Evolutionary conservation across 352 stramenopile species (phyloP), one percentile per base, ranked within the genome.

Genomic region (Peronospora farinosa): DNA sequence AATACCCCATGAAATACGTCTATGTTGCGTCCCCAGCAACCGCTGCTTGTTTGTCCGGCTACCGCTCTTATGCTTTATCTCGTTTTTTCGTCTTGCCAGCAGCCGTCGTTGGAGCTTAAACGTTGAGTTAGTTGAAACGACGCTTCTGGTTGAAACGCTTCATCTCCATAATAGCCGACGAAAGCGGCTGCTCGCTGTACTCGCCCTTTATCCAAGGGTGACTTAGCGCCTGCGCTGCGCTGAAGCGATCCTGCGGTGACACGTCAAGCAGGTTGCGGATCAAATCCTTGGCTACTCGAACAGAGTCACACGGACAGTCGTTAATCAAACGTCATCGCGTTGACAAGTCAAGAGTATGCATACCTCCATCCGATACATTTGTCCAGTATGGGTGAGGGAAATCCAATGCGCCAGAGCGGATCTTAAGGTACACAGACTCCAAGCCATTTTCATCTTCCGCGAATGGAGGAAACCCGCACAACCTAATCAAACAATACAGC

Each of bases 101-200:
- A 62, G 51, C 35, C 42, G 57, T 66, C 44, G 41, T 51, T 63
- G 43, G 51, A 65, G 35, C 47, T 49, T 32, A 42, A 60, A 53
- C 57, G 53, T 39, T 36, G 49, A 45, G 44, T 67, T 78, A 93
- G 56, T 81, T 91, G 56, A 86, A 91, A 54, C 82, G 78, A 47
- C 79, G 75, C 69, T 93, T 93, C 53, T 91, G 80, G 64, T 93
- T 91, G 63, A 93, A 93, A 51, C 82, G 82, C 74, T 83, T 88
- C 82, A 93, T 93, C 63, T 93, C 82, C 54, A 87, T 51, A 52
- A 91, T 86, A 51, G 82, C 82, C 27, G 82, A 93, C 51, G 68
- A 62, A 58, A 93, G 74, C 60, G 79, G 79, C 65, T 88, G 58
- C 47, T 91, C 78, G 54, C 65, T 90, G 65, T 78, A 86, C 51